Evolutionary conservation across 2,329 filamentous ascomycete species (phyloP), one percentile per base, ranked within the genome.

Genomic region (Fusarium xyrophilum): DNA sequence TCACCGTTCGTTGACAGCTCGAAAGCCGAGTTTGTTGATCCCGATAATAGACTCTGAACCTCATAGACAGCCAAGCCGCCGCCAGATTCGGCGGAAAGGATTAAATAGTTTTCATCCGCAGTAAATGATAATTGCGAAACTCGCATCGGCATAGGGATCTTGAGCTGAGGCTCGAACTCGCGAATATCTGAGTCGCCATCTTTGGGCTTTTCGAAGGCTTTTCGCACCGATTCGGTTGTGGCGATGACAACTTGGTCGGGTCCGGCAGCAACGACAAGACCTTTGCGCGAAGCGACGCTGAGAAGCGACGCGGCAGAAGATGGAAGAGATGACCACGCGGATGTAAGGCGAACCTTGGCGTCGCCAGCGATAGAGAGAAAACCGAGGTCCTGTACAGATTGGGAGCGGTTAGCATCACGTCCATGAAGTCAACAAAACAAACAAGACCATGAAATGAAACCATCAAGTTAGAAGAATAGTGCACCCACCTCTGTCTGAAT

Each of bases 101-200:
- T 86, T 63, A 99, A 82, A 71, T 91, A 93, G 72, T 88, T 88
- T 76, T 97, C 96, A 74, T 96, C 92, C n/a, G 92, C 87, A 1
- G 93, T 95, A 77, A 99, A 99, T 19, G 90, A 89, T 23, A 99
- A 84, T 77, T 99, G 96, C 14, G 93, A 96, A 56, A 97, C 86
- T 71, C 91, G 89, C 74, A 89, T 86, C 13, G 91, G 87, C 73
- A 96, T 85, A 3, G 89, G 83, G 10, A 98, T 85, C 62, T 85
- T 90, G 53, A 92, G 82, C 76, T 95, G 88, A 6, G 94, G 91
- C 63, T 88, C 82, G 73, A 96, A 96, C 15, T 84, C 76, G 66
- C 91, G 88, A 56, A 91, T 82, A 67, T 94, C 88, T 63, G 84
- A 85, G 65, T 90, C 89, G 70, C 82, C 85, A 60, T 84, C 80